Evolutionary conservation across 257 asterid species (phyloP), one percentile per base, ranked within the genome.

Genomic region (Plectranthus barbatus): DNA sequence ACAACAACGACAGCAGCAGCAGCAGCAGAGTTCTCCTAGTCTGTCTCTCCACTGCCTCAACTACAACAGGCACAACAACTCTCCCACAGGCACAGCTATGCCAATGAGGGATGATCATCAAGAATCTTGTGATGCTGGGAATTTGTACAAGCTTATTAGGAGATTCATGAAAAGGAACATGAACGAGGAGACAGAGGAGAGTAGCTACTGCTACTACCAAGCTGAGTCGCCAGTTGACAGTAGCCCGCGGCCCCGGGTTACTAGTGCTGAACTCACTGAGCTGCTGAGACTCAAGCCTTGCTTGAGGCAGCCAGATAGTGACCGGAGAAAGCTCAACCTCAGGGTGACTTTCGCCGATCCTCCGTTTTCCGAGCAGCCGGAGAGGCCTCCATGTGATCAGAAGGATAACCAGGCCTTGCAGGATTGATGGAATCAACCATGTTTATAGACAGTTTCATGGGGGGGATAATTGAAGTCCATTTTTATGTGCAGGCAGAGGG

Each of bases 301-400:
- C 62, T 34, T 81, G 75, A 76, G 73, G 62, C 79, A 45, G 15
- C 48, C 42, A 0, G 81, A 74, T 49, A 62, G 79, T 59, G 74
- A 17, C 5, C 46, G 74, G 73, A 75, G 56, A 50, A 66, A 24
- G 18, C 56, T 56, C 48, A 65, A 69, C 59, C 76, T 81, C 29
- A 64, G 54, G 64, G 84, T 79, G 46, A 61, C n/a, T 10, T 81
- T 76, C 53, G 42, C 20, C 7, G 55, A 23, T 41, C 52, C 64
- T 4, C n/a, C 45, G 44, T n/a, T 53, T 51, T 31, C 34, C 31
- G 23, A 55, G 56, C 21, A 21, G 33, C 24, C 56, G 64, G 68
- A 59, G 79, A 62, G 69, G 61, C 36, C 56, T n/a, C 59, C 64
- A 14, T 55, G 50, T 50, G 36, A 50, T 33, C 42, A 26, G 24